Evolutionary conservation across 768 basidiomycete genomes (phyloP), one percentile per base, ranked within the genome.

Genomic region (Tricholoma bakamatsutake): DNA sequence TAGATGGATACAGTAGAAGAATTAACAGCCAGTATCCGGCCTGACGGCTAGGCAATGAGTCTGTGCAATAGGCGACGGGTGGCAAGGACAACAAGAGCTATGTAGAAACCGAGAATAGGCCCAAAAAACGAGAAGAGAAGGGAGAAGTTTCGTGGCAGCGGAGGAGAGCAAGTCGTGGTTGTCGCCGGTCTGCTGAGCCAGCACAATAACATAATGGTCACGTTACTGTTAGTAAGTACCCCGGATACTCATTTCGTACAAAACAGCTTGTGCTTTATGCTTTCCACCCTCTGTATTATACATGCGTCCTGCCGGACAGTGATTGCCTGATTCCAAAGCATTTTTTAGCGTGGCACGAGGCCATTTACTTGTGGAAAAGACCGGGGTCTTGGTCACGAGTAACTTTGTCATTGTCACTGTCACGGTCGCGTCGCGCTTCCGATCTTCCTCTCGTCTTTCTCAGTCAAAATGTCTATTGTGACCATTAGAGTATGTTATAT

Each of bases 401-500:
- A 52, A 42, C 40, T 34, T 9, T 10, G 21, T 24, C 21, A 24
- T 10, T 35, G 54, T 61, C 54, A 57, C 45, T n/a, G 52, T 57
- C 59, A 57, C 53, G n/a, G 57, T 60, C 61, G 63, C 63, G 63
- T 64, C 63, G 63, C 63, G 63, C 53, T 40, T 39, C 37, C 11
- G 15, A 30, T 50, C n/a, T 35, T 13, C 1, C 40, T 50, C 48
- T 57, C 21, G 17, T 45, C 37, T 56, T 55, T n/a, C 10, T 33
- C 21, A 13, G 33, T 24, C 35, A 34, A 56, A 49, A 87, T 87
- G 85, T 85, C 86, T 45, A 81, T 84, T 62, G 84, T 88, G 55
- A 83, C 84, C 8, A 87, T 88, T 34, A 73, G 85, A 66, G 86
- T 87, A 55, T 54, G 80, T n/a, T 70, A 31, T 15, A 54, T 49